Percentiles rank a stretch among this genome's conserved stretches.
phyloP scores from a whole-genome alignment of 768 basidiomycete genomes.

The Imleria badia region DNA sequence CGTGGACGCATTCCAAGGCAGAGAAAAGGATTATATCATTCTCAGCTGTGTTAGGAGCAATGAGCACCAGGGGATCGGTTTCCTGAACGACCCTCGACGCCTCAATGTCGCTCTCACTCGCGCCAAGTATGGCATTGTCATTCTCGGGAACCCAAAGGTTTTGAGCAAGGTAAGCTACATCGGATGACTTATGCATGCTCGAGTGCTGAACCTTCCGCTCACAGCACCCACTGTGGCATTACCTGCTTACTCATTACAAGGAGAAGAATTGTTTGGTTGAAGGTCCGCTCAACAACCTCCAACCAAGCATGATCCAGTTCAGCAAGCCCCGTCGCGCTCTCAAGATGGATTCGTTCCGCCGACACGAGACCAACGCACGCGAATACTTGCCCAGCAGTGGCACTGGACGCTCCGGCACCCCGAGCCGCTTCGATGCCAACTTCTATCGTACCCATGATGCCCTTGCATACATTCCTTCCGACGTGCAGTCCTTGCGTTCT shows the following conservation, averaged over 20 bases:
- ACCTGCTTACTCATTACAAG: constrained; percentile 97
- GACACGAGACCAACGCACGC: constrained; percentile 88
- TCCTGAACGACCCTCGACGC: constrained; percentile 95
- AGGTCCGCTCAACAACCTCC: constrained; percentile 93
- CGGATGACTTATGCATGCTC: constrained; percentile 5
- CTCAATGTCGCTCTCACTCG: constrained; percentile 96
- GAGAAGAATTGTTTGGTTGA: constrained; percentile 93
- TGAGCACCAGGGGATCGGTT: constrained; percentile 99
- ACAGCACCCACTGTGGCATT: constrained; percentile 98
- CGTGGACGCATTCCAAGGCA: constrained; percentile 98
- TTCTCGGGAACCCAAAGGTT: constrained; percentile 99
- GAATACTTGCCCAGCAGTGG: constrained; percentile 58
- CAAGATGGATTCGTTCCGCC: constrained; percentile 91
- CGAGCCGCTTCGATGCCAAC: constrained; percentile 91
- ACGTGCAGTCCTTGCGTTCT: constrained; percentile 92
- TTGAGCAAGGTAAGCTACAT: constrained; percentile 81
- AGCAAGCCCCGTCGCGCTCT: constrained; percentile 93
- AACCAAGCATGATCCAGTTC: constrained; percentile 99
- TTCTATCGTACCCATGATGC: constrained; percentile 97
- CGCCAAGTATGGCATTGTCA: constrained; percentile 97
- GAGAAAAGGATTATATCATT: constrained; percentile 99
- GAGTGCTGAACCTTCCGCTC: constrained; percentile 4
- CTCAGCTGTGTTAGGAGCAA: constrained; percentile 97
- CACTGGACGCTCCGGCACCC: constrained; percentile 73
- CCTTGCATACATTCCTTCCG: constrained; percentile 90